Conservation (phyloP, 2,329 filamentous ascomycete genomes). For the Paraconiothyrium sp. region DNA sequence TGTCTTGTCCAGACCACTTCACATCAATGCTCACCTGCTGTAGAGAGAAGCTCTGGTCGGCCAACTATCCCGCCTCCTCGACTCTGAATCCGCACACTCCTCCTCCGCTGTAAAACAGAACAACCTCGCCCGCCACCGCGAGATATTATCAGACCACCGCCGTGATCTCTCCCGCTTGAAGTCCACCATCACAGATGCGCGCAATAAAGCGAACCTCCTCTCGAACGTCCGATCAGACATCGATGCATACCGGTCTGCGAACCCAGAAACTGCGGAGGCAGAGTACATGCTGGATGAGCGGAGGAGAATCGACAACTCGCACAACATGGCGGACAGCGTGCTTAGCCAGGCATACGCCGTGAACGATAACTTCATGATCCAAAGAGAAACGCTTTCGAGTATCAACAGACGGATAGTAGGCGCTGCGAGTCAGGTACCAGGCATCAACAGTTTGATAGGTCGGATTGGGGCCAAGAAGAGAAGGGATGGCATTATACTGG, state of each 20-base stretch:
- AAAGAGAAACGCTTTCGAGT: slow-evolving; percentile 86
- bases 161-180: slow-evolving; percentile 82
- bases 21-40: neutral
- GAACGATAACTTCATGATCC: slow-evolving; percentile 87
- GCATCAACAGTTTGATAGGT: slow-evolving; percentile 89
- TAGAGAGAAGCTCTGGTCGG: slow-evolving; percentile 83
- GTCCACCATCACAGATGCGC: slow-evolving; percentile 76
- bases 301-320: slow-evolving; percentile 83
- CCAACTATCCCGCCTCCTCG: slow-evolving; percentile 87
- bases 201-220: slow-evolving; percentile 88
- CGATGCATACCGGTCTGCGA: slow-evolving; percentile 82
- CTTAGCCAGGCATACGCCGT: slow-evolving; percentile 96
- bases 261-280: slow-evolving; percentile 84
- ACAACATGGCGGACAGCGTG: slow-evolving; percentile 88
- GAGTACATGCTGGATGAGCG: slow-evolving; percentile 98
- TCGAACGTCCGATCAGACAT: slow-evolving; percentile 93
- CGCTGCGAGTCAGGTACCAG: slow-evolving; percentile 90
- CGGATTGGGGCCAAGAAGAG: slow-evolving; percentile 95
- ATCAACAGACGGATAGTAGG: slow-evolving; percentile 91
- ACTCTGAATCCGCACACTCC: slow-evolving; percentile 87
- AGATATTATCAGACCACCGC: slow-evolving; percentile 87
- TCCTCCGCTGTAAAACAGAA: slow-evolving; percentile 96
- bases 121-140: slow-evolving; percentile 89
- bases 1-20: slow-evolving; percentile 18
- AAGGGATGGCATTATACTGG: slow-evolving; percentile 93